A percentile compares a stretch with the other conserved stretches of the same genome.
phyloP scores from a whole-genome alignment of 2,329 filamentous ascomycete species.

The Graphilbum fragrans region DNA sequence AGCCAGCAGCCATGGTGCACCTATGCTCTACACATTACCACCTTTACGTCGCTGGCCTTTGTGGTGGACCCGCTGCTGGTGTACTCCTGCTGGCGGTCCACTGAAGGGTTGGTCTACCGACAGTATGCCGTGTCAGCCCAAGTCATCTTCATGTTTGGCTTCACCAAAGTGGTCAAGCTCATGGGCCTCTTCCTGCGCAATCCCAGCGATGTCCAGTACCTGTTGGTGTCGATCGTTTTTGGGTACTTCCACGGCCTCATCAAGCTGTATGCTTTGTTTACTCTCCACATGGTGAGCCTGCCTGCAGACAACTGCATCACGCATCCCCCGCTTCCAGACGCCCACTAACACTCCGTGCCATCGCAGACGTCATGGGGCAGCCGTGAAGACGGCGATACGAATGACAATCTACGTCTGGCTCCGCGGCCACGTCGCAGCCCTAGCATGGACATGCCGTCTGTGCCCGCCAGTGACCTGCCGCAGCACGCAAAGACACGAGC shows the following conservation, averaged over 20 bases:
- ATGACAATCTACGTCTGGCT: slow-evolving; percentile 36
- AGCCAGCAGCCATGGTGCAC: slow-evolving; percentile 90
- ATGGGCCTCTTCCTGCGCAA: slow-evolving; percentile 76
- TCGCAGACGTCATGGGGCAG: slow-evolving; percentile 86
- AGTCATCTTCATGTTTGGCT: slow-evolving; percentile 61
- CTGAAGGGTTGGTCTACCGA: slow-evolving; percentile 38
- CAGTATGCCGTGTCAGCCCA: slow-evolving; percentile 47
- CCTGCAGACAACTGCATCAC: no score
- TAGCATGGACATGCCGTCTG: slow-evolving; percentile 27
- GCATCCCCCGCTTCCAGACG: neutral
- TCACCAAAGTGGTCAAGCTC: slow-evolving; percentile 86
- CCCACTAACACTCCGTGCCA: slow-evolving; percentile 1
- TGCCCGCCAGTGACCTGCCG: slow-evolving; percentile 2
- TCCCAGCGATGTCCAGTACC: slow-evolving; percentile 65
- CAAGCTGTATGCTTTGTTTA: slow-evolving; percentile 79
- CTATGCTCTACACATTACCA: slow-evolving; percentile 86
- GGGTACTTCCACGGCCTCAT: slow-evolving; percentile 89
- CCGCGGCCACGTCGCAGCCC: slow-evolving; percentile 8
- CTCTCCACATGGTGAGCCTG: slow-evolving; percentile 69
- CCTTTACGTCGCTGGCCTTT: slow-evolving; percentile 79
- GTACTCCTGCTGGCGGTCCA: slow-evolving; percentile 56
- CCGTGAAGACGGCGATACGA: slow-evolving; percentile 78
- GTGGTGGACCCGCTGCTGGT: slow-evolving; percentile 64
- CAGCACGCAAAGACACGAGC: neutral
- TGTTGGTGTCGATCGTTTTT: slow-evolving; percentile 80